Evolutionary conservation across 306 rosid genomes (phyloP).

Genomic region (Acmispon strigosus): DNA sequence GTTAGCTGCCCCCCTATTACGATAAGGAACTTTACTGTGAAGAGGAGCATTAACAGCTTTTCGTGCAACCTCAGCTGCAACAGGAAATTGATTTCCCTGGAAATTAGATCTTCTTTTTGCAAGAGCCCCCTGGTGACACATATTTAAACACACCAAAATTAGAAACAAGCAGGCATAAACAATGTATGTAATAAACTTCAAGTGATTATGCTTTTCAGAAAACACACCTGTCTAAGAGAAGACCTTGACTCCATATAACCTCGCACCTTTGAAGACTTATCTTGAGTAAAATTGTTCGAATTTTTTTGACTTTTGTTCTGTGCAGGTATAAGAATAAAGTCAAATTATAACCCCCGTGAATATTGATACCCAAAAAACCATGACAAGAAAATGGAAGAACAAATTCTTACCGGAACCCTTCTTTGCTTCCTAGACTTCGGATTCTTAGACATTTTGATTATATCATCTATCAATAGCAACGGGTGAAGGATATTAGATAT

Average conservation of each 20-base stretch:
- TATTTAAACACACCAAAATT: background rate
- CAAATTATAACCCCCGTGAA: background rate
- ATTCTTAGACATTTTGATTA: slow-evolving; percentile 73
- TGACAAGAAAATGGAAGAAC: background rate
- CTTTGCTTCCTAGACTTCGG: slow-evolving; percentile 35
- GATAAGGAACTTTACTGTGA: slow-evolving; percentile 40
- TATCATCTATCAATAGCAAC: slow-evolving; percentile 46
- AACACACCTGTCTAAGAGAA: slow-evolving; percentile 71
- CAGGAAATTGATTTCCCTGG: slow-evolving; percentile 70
- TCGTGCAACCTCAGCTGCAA: slow-evolving; percentile 57
- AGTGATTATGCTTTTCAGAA: background rate
- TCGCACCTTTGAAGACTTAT: slow-evolving; percentile 48
- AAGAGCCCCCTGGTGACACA: slow-evolving; percentile 53
- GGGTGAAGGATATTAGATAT: background rate
- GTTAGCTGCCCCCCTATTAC: slow-evolving; percentile 44
- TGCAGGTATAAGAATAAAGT: background rate
- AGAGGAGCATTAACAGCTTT: slow-evolving; percentile 70
- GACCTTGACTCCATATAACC: slow-evolving; percentile 67
- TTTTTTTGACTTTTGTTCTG: slow-evolving; percentile 67
- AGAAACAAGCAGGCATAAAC: background rate
- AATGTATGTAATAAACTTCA: background rate
- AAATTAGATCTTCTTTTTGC: slow-evolving; percentile 82
- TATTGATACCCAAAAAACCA: background rate
- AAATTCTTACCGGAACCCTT: slow-evolving; percentile 49
- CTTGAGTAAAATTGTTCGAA: slow-evolving; percentile 43